A percentile compares a stretch with the other conserved stretches of the same genome.
Conservation (phyloP, 257 asterid genomes). For the Gentiana straminea region DNA sequence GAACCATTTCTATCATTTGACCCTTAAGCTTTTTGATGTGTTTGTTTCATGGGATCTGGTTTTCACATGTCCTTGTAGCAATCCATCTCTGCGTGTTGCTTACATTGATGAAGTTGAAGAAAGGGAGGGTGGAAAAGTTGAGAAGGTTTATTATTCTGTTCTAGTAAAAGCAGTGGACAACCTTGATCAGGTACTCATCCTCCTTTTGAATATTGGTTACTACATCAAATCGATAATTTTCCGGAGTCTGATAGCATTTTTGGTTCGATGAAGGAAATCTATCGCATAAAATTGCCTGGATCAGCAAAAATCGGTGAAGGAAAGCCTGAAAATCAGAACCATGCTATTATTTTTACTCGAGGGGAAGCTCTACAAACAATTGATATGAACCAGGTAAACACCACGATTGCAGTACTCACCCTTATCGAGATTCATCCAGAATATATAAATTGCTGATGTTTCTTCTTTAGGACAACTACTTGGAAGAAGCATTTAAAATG, state of each 20-base stretch:
- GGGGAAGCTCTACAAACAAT: slow-evolving; percentile 99
- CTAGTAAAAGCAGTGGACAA: slow-evolving; percentile 92
- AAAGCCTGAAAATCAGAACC: slow-evolving; percentile 98
- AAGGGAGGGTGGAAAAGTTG: slow-evolving; percentile 68
- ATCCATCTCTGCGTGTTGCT: slow-evolving; percentile 98
- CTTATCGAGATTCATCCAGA: slow-evolving; percentile 5
- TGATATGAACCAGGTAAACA: slow-evolving; percentile 94
- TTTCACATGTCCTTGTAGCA: slow-evolving; percentile 28
- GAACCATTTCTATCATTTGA: not conserved
- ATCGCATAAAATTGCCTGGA: slow-evolving; percentile 95
- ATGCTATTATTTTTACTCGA: slow-evolving; percentile 82
- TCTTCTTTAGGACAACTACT: slow-evolving; percentile 66
- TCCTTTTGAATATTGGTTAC: slow-evolving; percentile 1
- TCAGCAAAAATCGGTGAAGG: slow-evolving; percentile 95
- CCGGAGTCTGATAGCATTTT: slow-evolving; percentile 17
- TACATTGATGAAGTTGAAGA: slow-evolving; percentile 96
- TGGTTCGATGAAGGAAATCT: slow-evolving; percentile 64
- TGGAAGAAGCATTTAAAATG: slow-evolving; percentile 99
- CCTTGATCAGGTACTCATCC: slow-evolving; percentile 80
- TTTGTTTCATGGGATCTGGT: slow-evolving; percentile 7
- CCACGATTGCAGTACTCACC: slow-evolving; percentile 9
- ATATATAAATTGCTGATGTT: slow-evolving; percentile 11
- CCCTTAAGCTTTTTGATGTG: slow-evolving; percentile 6
- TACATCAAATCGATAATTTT: slow-evolving; percentile 4
- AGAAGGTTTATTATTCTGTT: slow-evolving; percentile 83